Evolutionary conservation across 208 protist genomes (phyloP).

Genomic region (Leishmania gerbilli): DNA sequence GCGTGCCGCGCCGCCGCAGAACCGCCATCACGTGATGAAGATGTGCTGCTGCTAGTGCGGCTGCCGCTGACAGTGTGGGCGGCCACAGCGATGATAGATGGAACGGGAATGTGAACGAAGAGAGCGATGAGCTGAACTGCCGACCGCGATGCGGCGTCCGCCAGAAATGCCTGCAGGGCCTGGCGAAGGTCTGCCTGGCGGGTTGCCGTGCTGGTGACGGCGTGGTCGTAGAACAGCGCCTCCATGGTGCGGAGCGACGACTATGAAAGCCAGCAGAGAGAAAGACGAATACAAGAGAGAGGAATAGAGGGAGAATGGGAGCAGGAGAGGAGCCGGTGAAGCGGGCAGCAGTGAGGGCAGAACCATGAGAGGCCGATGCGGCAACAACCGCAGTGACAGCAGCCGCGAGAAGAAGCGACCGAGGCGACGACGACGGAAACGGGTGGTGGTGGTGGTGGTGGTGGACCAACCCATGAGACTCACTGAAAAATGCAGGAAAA

Average conservation of each 20-base stretch:
- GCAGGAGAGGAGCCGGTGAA: not conserved
- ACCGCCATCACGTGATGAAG: not conserved
- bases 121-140: constrained; percentile 34
- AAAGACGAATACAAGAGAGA: not conserved
- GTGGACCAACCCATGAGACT: not conserved
- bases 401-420: not conserved
- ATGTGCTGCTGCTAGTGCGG: not conserved
- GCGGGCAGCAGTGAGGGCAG: not conserved
- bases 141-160: constrained; percentile 16
- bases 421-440: not conserved
- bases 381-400: not conserved
- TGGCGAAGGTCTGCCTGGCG: constrained; percentile 28
- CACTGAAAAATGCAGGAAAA: not conserved
- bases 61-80: not conserved
- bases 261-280: not conserved
- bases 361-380: not conserved
- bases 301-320: not conserved
- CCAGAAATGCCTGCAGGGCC: constrained; percentile 37
- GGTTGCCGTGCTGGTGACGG: constrained; percentile 1
- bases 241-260: constrained; percentile 17
- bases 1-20: not conserved
- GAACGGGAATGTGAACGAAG: constrained; percentile 34
- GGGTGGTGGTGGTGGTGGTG: not conserved
- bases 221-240: constrained; percentile 37
- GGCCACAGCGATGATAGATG: constrained; percentile 15